Percentiles rank a stretch among this genome's conserved stretches.
Conservation (phyloP, 495 filamentous ascomycete species). For the Penicillium crystallinum region DNA sequence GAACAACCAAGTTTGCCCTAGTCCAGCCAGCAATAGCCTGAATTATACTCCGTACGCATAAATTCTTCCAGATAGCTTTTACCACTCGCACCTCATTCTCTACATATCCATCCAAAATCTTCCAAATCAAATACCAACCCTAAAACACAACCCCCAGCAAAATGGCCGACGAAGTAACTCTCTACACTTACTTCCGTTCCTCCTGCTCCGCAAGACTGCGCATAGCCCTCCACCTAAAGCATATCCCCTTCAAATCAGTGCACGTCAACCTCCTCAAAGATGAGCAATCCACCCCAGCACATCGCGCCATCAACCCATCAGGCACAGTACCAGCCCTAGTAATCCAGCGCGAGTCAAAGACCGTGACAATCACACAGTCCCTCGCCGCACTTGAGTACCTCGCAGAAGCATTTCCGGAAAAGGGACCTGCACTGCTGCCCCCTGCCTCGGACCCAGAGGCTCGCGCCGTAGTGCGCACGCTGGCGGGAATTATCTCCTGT, state of each 20-base stretch:
- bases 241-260: conserved; percentile 35
- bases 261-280: conserved; percentile 43
- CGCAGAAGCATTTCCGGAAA: conserved; percentile 38
- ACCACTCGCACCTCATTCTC: too few relatives aligned
- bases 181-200: conserved; percentile 53
- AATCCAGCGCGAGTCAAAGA: conserved; percentile 14
- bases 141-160: too few relatives aligned
- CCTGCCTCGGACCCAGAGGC: conserved; percentile 20
- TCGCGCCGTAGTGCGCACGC: conserved; percentile 38
- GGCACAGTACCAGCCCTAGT: conserved; percentile 48
- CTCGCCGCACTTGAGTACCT: conserved; percentile 51
- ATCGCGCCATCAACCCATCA: conserved; percentile 42
- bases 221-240: conserved; percentile 46
- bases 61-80: too few relatives aligned
- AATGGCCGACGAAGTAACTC: conserved; percentile 30
- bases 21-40: too few relatives aligned
- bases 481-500: conserved; percentile 42
- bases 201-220: conserved; percentile 52
- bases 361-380: conserved; percentile 45
- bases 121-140: not conserved
- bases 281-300: conserved; percentile 34
- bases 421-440: conserved; percentile 33
- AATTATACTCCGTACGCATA: too few relatives aligned
- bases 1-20: too few relatives aligned
- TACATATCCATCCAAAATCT: too few relatives aligned